These are phyloP conservation scores for Aspergillus sclerotioniger DNA, from an alignment of 495 filamentous ascomycete species.

Conservation along the genomic window DNA sequence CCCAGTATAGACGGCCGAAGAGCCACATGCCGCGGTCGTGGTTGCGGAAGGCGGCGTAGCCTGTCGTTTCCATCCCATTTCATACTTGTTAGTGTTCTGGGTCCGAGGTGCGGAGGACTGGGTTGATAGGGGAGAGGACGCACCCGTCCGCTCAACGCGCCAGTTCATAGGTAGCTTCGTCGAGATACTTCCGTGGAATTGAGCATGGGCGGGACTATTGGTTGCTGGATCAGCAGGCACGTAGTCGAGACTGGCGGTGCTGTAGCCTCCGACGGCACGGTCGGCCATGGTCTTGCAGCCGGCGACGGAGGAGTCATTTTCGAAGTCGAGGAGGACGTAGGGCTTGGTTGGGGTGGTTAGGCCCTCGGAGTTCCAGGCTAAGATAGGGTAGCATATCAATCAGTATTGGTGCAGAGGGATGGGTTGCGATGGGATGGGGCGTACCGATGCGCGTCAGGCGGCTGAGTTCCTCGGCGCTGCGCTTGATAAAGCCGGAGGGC, in stretches of 20 bases:
- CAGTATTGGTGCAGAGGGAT: constrained; percentile 7
- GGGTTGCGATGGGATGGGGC: constrained; percentile 2
- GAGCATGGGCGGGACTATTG: constrained; percentile 55
- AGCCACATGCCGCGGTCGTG: constrained; percentile 54
- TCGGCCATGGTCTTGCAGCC: constrained; percentile 85
- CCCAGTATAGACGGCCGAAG: constrained; percentile 80
- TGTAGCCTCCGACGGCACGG: constrained; percentile 80
- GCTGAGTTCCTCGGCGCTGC: constrained; percentile 64
- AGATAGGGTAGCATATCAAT: constrained; percentile 1
- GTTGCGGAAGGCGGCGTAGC: constrained; percentile 89
- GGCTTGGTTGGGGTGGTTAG: constrained; percentile 49
- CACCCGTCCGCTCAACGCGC: constrained; percentile 61
- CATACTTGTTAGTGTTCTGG: background rate
- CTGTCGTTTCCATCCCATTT: constrained; percentile 52
- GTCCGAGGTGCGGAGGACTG: background rate
- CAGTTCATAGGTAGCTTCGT: constrained; percentile 65
- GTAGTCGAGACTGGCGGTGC: constrained; percentile 68
- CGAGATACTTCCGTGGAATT: constrained; percentile 86
- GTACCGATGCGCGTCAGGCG: constrained; percentile 58
- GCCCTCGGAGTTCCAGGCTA: constrained; percentile 52
- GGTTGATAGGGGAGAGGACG: constrained; percentile 29
- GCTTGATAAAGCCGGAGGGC: constrained; percentile 55
- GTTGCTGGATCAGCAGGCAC: constrained; percentile 46
- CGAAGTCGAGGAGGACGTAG: constrained; percentile 55
- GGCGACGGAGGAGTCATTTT: constrained; percentile 56